These are phyloP conservation scores for Neopestalotiopsis sp. DNA, from an alignment of 2,329 filamentous ascomycete species.

Conservation along the genomic window DNA sequence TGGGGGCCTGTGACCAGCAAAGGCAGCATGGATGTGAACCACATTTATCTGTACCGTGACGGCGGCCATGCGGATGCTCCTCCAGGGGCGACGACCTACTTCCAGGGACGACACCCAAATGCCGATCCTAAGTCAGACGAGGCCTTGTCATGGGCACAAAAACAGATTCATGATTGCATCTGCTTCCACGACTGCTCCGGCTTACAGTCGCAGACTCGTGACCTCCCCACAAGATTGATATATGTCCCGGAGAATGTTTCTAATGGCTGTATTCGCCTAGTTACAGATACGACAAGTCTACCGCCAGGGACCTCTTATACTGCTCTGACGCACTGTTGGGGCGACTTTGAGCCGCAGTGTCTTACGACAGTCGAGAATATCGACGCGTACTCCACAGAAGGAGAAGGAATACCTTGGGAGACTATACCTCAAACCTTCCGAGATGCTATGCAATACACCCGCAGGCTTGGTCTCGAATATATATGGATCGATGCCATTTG, in stretches of 20 bases:
- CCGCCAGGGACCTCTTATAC: neutral
- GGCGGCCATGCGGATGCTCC: neutral
- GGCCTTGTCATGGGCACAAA: neutral
- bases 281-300: neutral
- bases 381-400: neutral
- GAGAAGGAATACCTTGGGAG: neutral
- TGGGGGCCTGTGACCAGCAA: neutral
- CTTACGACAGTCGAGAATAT: neutral
- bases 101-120: neutral
- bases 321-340: neutral
- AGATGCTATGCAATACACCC: conserved; percentile 16
- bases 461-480: conserved; percentile 13
- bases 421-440: neutral
- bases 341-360: neutral
- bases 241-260: neutral
- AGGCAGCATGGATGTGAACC: neutral
- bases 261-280: neutral
- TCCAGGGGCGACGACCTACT: neutral
- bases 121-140: neutral
- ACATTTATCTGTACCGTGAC: neutral
- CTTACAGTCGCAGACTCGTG: neutral
- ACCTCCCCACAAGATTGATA: neutral
- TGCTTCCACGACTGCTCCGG: neutral
- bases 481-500: conserved; percentile 24
- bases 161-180: neutral